phyloP scores from a whole-genome alignment of 169 alveolate species.

The Plasmodium knowlesi region DNA sequence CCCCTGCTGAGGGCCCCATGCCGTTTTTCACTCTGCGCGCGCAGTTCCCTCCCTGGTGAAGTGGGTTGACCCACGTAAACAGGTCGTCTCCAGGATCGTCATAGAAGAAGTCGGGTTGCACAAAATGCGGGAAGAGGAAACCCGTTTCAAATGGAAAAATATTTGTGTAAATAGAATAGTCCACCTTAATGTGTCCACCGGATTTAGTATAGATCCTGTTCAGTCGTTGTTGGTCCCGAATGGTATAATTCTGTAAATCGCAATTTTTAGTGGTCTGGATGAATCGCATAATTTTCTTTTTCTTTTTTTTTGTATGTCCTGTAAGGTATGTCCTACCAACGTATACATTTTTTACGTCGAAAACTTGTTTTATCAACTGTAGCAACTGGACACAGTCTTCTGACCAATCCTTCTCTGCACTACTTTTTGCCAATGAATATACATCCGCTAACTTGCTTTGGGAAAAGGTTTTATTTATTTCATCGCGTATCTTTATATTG shows the following conservation, averaged over 20 bases:
- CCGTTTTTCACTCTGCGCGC: not conserved
- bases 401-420: not conserved
- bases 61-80: conserved; percentile 29
- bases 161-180: not conserved
- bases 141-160: conserved; percentile 13
- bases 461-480: conserved; percentile 28
- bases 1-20: not conserved
- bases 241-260: not conserved
- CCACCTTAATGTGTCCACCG: not conserved
- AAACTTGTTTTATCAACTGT: conserved; percentile 26
- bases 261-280: conserved; percentile 23
- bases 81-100: conserved; percentile 18
- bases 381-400: not conserved
- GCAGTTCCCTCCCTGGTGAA: not conserved
- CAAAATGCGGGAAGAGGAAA: conserved; percentile 19
- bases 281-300: conserved; percentile 24
- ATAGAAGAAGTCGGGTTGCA: not conserved
- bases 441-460: conserved; percentile 31
- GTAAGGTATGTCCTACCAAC: conserved; percentile 29
- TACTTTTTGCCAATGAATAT: not conserved
- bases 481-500: conserved; percentile 64
- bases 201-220: not conserved
- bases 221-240: not conserved
- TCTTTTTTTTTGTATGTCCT: not conserved
- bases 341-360: conserved; percentile 52